Evolutionary conservation across 2,329 filamentous ascomycete species (phyloP).

Genomic region (Venturia nashicola): DNA sequence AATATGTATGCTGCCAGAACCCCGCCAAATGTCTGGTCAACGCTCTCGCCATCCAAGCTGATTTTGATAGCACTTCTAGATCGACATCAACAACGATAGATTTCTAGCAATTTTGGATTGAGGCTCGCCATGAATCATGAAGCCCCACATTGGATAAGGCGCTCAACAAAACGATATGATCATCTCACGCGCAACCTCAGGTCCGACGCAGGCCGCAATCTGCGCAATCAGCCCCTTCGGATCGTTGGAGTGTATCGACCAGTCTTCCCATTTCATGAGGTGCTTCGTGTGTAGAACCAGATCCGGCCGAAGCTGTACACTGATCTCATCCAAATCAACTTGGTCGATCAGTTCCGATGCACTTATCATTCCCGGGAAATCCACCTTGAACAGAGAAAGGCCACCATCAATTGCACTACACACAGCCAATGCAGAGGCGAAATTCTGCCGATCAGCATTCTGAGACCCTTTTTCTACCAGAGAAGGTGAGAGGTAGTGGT

Average conservation of each 20-base stretch:
- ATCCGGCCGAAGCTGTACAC: constrained; percentile 12
- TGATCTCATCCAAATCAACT: constrained; percentile 48
- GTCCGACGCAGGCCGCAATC: constrained; percentile 52
- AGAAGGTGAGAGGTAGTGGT: constrained; percentile 14
- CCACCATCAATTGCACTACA: constrained; percentile 13
- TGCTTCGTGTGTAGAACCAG: constrained; percentile 19
- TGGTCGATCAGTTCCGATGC: constrained; percentile 37
- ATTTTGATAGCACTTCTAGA: not conserved
- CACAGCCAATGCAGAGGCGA: constrained; percentile 9
- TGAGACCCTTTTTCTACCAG: constrained; percentile 6
- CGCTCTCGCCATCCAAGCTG: not conserved
- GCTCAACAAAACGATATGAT: constrained; percentile 21
- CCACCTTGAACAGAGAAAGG: constrained; percentile 43
- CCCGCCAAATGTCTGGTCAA: not conserved
- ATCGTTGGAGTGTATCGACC: not conserved
- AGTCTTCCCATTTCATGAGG: constrained; percentile 46
- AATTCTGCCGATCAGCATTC: constrained; percentile 12
- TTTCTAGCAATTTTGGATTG: not conserved
- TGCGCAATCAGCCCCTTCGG: constrained; percentile 46
- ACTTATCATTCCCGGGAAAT: constrained; percentile 55
- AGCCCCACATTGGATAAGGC: not conserved
- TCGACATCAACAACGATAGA: not conserved
- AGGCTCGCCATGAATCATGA: not conserved
- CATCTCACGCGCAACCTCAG: constrained; percentile 43
- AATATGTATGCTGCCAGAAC: too few species aligned